Evolutionary conservation across 768 basidiomycete genomes (phyloP).

Genomic region (Gloeostereum incarnatum): DNA sequence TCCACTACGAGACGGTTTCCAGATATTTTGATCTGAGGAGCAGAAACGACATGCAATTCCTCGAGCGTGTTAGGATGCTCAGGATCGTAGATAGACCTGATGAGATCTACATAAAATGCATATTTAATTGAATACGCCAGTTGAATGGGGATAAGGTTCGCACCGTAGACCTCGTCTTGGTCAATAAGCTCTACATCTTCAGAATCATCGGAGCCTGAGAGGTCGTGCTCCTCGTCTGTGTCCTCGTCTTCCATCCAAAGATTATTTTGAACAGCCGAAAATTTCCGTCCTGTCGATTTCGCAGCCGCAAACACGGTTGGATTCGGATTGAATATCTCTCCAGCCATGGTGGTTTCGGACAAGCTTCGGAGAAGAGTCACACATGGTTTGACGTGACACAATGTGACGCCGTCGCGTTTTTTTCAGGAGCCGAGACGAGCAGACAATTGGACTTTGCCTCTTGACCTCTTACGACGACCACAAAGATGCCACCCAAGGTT

Average conservation of each 20-base stretch:
- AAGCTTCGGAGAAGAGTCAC: no score
- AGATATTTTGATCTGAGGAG: constrained; percentile 60
- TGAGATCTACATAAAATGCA: constrained; percentile 51
- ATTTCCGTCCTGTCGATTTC: constrained; percentile 34
- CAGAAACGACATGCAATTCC: constrained; percentile 90
- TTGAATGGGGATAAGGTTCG: constrained; percentile 8
- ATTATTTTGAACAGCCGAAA: constrained; percentile 31
- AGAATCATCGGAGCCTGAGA: constrained; percentile 26
- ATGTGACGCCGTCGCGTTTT: no score
- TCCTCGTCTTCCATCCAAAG: constrained; percentile 52
- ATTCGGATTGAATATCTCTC: constrained; percentile 80
- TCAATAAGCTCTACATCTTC: constrained; percentile 71
- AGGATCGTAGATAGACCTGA: constrained; percentile 88
- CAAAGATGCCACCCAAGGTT: constrained; percentile 19
- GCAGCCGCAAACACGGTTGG: constrained; percentile 67
- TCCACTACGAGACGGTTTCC: constrained; percentile 74
- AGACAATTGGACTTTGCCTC: no score
- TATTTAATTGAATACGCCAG: constrained; percentile 1
- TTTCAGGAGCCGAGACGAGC: no score
- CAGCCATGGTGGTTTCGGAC: constrained; percentile 36
- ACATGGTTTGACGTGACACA: no score
- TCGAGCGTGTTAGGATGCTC: constrained; percentile 94
- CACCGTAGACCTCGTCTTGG: constrained; percentile 89
- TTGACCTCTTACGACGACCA: no score
- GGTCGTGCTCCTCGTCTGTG: constrained; percentile 24